Evolutionary conservation across 345 rosid genomes (phyloP), one percentile per base, ranked within the genome.

Genomic region (Noccaea caerulescens): DNA sequence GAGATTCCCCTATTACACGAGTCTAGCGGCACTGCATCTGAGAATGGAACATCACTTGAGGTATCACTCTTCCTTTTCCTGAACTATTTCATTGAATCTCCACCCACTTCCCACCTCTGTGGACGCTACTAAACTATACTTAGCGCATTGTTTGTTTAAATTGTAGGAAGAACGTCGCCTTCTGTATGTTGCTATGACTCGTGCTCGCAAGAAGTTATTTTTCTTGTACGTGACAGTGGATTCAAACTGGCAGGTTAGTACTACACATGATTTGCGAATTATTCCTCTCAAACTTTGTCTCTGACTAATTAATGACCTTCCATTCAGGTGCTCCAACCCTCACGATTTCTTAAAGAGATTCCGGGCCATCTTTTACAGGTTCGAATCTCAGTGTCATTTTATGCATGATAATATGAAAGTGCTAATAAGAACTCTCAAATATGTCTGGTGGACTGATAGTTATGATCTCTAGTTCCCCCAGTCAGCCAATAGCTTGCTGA

Each of bases 101-200:
- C n/a, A 59, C 41, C 33, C 33, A 59, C 55, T 42, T 58, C 49
- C 49, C 20, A 33, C 68, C 72, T 66, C 54, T 66, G 61, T 5
- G 7, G 51, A 32, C 61, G 33, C 20, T 58, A 64, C 44, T 8
- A 57, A 36, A 16, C 10, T 46, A 16, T 18, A 33, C 50, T 25
- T 43, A 51, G 39, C 12, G 9, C 68, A 23, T 27, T 70, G 45
- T 73, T 51, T 66, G 41, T 67, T 70, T 68, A 16, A 59, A 68
- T 47, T 53, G 61, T 72, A 93, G 98, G 98, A 93, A 82, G 98
- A 93, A 73, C 78, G 98, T 14, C 97, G 94, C 56, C 83, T 93
- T 43, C 56, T 93, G 12, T 91, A 91, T 76, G 98, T 93, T 42
- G 98, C 98, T 77, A 89, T 93, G 96, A 93, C 96, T 60, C 94